A percentile compares a stretch with the other conserved stretches of the same genome.
phyloP scores from a whole-genome alignment of 768 basidiomycete species.

The Aureoboletus auriporus region DNA sequence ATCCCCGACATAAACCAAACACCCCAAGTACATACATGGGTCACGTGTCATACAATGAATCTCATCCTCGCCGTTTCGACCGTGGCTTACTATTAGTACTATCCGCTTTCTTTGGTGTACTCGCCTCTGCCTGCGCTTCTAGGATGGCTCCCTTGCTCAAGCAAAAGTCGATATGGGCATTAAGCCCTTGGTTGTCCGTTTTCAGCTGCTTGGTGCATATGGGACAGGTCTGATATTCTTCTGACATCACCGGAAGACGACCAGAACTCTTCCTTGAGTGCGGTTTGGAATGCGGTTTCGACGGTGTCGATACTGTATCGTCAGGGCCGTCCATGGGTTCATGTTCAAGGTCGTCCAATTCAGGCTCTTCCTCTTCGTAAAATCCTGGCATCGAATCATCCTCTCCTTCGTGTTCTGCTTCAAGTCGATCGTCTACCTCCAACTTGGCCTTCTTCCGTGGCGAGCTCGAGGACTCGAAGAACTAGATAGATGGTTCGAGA shows the following conservation, averaged over 20 bases:
- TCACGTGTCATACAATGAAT: slow-evolving; percentile 15
- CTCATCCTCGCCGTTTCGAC: slow-evolving; percentile 17
- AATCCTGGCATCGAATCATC: slow-evolving; percentile 49
- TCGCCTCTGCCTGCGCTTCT: slow-evolving; percentile 51
- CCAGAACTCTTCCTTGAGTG: slow-evolving; percentile 1
- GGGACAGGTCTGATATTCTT: slow-evolving; percentile 54
- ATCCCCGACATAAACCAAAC: neutral
- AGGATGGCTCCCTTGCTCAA: slow-evolving; percentile 74
- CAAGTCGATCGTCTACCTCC: slow-evolving; percentile 13
- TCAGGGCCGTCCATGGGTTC: slow-evolving; percentile 8
- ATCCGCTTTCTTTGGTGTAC: slow-evolving; percentile 16
- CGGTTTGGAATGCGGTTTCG: slow-evolving; percentile 11
- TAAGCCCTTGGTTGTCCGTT: slow-evolving; percentile 74
- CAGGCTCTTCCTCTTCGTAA: slow-evolving; percentile 41
- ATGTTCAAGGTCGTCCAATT: slow-evolving; percentile 11
- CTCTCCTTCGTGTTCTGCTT: slow-evolving; percentile 10
- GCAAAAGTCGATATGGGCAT: slow-evolving; percentile 89
- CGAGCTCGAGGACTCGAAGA: slow-evolving; percentile 44
- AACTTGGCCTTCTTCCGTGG: slow-evolving; percentile 41
- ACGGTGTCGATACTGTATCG: neutral
- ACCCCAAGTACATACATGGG: neutral
- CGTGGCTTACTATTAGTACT: neutral
- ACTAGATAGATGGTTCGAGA: slow-evolving; percentile 36
- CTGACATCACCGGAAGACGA: neutral
- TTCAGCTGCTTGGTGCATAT: slow-evolving; percentile 60